These are phyloP conservation scores for Sporothrix pallida DNA, from an alignment of 2,329 filamentous ascomycete species.

Conservation along the genomic window DNA sequence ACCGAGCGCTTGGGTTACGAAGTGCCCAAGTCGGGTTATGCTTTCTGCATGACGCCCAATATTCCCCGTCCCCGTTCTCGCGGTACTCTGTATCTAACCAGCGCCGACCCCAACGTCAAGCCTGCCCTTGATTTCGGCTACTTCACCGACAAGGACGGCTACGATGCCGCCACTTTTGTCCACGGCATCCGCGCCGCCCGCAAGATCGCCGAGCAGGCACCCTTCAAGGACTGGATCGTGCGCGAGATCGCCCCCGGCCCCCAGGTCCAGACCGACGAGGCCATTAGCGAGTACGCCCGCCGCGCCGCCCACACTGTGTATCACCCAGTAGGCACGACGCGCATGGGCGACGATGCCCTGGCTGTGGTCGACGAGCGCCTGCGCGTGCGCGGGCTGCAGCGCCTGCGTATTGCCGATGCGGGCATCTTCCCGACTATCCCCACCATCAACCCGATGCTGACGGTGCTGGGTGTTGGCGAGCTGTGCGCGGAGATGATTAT, in stretches of 20 bases:
- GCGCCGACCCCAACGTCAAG: constrained; percentile 38
- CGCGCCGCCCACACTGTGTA: constrained; percentile 38
- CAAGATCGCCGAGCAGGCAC: constrained; percentile 36
- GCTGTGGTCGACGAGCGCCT: constrained; percentile 39
- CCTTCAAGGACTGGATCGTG: constrained; percentile 38
- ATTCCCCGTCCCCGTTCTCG: constrained; percentile 82
- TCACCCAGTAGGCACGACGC: constrained; percentile 39
- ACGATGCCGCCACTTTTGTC: constrained; percentile 38
- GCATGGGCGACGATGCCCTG: constrained; percentile 38
- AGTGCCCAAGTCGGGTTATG: constrained; percentile 62
- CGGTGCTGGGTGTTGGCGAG: constrained; percentile 83
- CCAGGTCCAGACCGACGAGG: constrained; percentile 60
- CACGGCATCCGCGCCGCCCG: constrained; percentile 37
- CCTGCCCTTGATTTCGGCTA: constrained; percentile 41
- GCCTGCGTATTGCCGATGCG: constrained; percentile 40
- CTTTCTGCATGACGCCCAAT: constrained; percentile 93
- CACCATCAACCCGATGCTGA: constrained; percentile 63
- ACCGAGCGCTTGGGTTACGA: constrained; percentile 78
- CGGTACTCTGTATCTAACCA: constrained; percentile 51
- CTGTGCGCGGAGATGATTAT: constrained; percentile 83
- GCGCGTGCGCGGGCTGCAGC: constrained; percentile 46
- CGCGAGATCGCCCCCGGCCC: constrained; percentile 65
- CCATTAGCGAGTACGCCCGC: constrained; percentile 39
- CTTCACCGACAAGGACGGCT: constrained; percentile 56
- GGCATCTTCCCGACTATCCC: constrained; percentile 39